Evolutionary conservation across 2,329 filamentous ascomycete genomes (phyloP).

Genomic region (Drechmeria coniospora): DNA sequence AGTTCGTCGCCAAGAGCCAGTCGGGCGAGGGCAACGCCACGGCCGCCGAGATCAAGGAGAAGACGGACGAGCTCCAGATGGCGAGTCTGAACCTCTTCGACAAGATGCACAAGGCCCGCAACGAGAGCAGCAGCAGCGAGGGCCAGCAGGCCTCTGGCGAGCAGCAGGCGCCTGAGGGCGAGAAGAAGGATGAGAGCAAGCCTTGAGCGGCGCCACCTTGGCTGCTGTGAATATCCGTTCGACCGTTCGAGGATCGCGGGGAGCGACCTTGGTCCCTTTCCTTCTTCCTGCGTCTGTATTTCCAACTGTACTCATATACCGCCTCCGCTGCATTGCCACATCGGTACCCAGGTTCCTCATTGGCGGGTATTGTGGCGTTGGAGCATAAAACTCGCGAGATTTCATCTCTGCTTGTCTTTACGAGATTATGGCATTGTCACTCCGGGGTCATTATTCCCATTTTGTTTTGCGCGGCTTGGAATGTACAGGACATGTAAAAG

Average conservation of each 20-base stretch:
- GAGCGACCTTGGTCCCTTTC: conserved; percentile 18
- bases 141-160: conserved; percentile 34
- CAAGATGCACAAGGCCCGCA: conserved; percentile 97
- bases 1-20: conserved; percentile 89
- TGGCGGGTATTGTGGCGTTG: conserved; percentile 31
- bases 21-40: conserved; percentile 75
- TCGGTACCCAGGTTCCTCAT: conserved; percentile 31
- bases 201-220: conserved; percentile 30
- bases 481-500: conserved; percentile 17
- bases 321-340: conserved; percentile 20
- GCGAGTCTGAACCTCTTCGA: conserved; percentile 94
- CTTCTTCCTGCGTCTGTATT: conserved; percentile 25
- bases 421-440: conserved; percentile 29
- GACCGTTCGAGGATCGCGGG: conserved; percentile 18
- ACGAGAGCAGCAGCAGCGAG: conserved; percentile 43
- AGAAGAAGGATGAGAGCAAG: conserved; percentile 67
- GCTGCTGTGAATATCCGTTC: conserved; percentile 11
- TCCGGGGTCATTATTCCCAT: conserved; percentile 15
- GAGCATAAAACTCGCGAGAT: conserved; percentile 33
- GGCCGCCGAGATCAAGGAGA: conserved; percentile 89
- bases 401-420: conserved; percentile 25
- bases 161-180: conserved; percentile 43
- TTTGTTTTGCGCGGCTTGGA: conserved; percentile 24
- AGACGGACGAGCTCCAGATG: conserved; percentile 95
- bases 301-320: conserved; percentile 37